phyloP scores from a whole-genome alignment of 148 eudicot species.

The Cornus controversa region DNA sequence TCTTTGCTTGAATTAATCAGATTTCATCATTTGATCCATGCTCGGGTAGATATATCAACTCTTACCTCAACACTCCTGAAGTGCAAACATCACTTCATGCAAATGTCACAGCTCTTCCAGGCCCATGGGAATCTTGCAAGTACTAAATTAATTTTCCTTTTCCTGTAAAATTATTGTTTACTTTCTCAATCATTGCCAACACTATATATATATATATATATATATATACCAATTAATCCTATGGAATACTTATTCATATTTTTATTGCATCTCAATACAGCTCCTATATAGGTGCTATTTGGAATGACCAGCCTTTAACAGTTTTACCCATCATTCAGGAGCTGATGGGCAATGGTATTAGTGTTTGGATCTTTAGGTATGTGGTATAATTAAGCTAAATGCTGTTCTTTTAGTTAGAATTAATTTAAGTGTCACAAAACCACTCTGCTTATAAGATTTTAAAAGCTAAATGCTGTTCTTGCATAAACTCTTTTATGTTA shows the following conservation, averaged over 20 bases:
- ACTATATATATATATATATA: too few species aligned
- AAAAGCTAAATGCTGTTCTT: too few species aligned
- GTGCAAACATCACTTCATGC: constrained; percentile 44
- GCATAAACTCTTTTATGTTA: too few species aligned
- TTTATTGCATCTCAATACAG: constrained; percentile 11
- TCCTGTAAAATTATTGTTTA: too few species aligned
- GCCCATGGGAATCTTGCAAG: constrained; percentile 37
- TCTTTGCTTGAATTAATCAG: constrained; percentile 7
- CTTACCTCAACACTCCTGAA: constrained; percentile 36
- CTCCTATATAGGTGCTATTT: neutral
- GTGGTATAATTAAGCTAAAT: neutral
- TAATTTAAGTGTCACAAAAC: too few species aligned
- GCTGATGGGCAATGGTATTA: constrained; percentile 32
- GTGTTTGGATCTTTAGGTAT: constrained; percentile 47
- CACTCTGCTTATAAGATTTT: too few species aligned
- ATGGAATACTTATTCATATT: neutral
- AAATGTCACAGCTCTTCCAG: constrained; percentile 26
- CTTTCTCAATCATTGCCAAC: neutral
- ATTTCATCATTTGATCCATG: constrained; percentile 39
- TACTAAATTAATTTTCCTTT: neutral
- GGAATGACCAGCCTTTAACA: constrained; percentile 21
- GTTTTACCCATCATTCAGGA: constrained; percentile 34
- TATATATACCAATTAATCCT: neutral
- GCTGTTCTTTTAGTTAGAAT: neutral
- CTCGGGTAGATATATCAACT: constrained; percentile 15